Conservation (phyloP, 345 rosid genomes). For the Lepidium sativum region DNA sequence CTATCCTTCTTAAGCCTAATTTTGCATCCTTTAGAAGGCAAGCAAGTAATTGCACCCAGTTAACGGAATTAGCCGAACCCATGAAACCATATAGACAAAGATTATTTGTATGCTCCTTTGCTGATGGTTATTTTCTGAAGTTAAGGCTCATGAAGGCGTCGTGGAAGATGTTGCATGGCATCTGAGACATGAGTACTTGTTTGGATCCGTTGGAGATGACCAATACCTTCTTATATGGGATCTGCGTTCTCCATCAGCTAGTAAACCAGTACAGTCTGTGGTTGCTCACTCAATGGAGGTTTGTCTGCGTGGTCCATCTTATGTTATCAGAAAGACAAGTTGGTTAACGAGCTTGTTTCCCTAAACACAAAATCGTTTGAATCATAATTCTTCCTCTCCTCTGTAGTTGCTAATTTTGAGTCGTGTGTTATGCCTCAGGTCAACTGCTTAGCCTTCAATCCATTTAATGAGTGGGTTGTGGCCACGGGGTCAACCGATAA, state of each 20-base stretch:
- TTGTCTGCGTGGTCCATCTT: background rate
- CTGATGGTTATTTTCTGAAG: conserved; percentile 2
- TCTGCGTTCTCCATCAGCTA: conserved; percentile 59
- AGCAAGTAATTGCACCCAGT: background rate
- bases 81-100: background rate
- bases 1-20: background rate
- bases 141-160: conserved; percentile 93
- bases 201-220: conserved; percentile 99
- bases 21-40: background rate
- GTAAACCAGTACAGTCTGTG: conserved; percentile 78
- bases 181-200: conserved; percentile 84
- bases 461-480: conserved; percentile 97
- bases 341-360: background rate
- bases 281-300: conserved; percentile 99
- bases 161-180: conserved; percentile 99
- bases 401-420: conserved; percentile 7
- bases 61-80: background rate
- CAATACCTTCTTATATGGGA: conserved; percentile 92
- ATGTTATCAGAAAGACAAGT: background rate
- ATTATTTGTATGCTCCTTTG: background rate
- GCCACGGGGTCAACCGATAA: conserved; percentile 99
- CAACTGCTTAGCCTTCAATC: conserved; percentile 97
- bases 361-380: background rate
- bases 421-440: conserved; percentile 40
- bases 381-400: background rate